These are phyloP conservation scores for Agaricus sinodeliciosus DNA, from an alignment of 768 basidiomycete species.

Conservation along the genomic window DNA sequence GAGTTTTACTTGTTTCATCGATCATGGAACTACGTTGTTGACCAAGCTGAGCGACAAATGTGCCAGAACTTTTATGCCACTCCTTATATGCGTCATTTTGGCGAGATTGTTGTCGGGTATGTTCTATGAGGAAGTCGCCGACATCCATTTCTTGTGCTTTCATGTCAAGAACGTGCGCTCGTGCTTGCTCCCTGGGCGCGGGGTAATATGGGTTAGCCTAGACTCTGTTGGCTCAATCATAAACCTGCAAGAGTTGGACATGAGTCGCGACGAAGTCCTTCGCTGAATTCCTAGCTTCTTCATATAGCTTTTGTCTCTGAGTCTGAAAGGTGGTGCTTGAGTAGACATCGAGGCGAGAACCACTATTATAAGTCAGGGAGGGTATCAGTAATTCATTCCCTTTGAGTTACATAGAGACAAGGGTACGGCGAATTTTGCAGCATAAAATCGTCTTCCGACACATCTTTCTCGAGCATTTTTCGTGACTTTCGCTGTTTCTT, in stretches of 20 bases:
- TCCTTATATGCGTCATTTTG: conserved; percentile 1
- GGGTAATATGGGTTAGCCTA: neutral
- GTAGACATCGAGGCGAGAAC: too few relatives aligned
- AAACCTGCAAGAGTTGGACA: conserved; percentile 4
- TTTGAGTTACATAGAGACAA: neutral
- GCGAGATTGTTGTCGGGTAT: conserved; percentile 3
- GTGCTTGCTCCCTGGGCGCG: conserved; percentile 23
- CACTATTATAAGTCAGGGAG: too few relatives aligned
- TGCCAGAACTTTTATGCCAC: conserved; percentile 17
- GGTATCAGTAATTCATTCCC: too few relatives aligned
- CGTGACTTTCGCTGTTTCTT: neutral
- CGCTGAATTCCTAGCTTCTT: conserved; percentile 23
- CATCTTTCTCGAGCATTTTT: neutral
- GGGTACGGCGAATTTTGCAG: neutral
- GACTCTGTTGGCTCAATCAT: neutral
- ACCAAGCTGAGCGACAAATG: conserved; percentile 26
- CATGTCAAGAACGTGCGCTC: conserved; percentile 19
- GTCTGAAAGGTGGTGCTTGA: conserved; percentile 16
- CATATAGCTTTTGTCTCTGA: conserved; percentile 27
- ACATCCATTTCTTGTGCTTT: conserved; percentile 21
- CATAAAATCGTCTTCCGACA: neutral
- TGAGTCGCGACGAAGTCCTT: conserved; percentile 18
- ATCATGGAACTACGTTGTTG: conserved; percentile 25
- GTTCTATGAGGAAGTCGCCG: conserved; percentile 21
- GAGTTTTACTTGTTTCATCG: conserved; percentile 29